Evolutionary conservation across 805 yeast genomes (phyloP).

Genomic region (Metschnikowia kunwiensis): DNA sequence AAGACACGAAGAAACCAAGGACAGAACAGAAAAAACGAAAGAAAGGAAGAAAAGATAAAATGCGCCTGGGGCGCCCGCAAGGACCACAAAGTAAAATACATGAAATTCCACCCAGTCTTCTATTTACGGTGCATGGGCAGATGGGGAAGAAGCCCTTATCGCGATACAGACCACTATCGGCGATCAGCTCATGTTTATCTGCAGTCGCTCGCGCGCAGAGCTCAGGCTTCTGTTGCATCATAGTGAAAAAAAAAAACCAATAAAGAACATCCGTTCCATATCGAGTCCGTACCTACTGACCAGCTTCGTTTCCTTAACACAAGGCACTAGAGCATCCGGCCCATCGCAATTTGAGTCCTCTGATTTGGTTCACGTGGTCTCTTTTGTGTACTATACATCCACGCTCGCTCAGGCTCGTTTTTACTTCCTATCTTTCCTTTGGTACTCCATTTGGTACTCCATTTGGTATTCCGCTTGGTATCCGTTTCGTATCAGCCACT

Average conservation of each 20-base stretch:
- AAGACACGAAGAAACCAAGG: too few relatives aligned
- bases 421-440: too few relatives aligned
- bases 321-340: slow-evolving; percentile 9
- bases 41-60: too few relatives aligned
- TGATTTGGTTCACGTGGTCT: slow-evolving; percentile 22
- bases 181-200: too few relatives aligned
- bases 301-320: slow-evolving; percentile 3
- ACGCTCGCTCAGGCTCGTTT: slow-evolving; percentile 10
- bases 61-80: too few relatives aligned
- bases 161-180: too few relatives aligned
- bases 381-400: slow-evolving; percentile 7
- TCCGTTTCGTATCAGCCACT: too few relatives aligned
- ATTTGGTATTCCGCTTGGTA: too few relatives aligned
- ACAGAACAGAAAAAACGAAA: too few relatives aligned
- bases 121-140: background rate
- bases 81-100: too few relatives aligned
- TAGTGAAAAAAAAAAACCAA: slow-evolving; percentile 13
- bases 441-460: too few relatives aligned
- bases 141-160: slow-evolving; percentile 15
- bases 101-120: background rate
- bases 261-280: slow-evolving; percentile 1
- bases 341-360: slow-evolving; percentile 11
- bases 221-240: slow-evolving; percentile 12
- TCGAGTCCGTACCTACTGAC: slow-evolving; percentile 9
- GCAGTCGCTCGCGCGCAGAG: slow-evolving; percentile 11